Conservation (phyloP, 345 rosid species). For the Boechera retrofracta region DNA sequence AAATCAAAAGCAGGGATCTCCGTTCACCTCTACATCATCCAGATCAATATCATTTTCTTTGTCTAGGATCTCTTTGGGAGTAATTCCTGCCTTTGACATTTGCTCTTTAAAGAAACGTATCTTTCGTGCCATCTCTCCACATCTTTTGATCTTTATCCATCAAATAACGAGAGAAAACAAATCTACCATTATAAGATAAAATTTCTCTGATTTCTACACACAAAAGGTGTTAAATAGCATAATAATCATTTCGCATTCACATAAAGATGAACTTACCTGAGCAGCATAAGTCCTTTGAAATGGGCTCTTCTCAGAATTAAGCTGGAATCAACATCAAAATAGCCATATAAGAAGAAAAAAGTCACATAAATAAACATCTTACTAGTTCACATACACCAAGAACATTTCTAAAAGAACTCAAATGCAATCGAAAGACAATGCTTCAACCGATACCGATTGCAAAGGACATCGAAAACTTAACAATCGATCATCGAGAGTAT, state of each 20-base stretch:
- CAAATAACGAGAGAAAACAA: slow-evolving; percentile 15
- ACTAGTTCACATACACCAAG: neutral
- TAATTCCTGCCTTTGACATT: slow-evolving; percentile 78
- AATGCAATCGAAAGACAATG: neutral
- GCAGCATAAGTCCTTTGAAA: slow-evolving; percentile 96
- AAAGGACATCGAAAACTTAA: slow-evolving; percentile 1
- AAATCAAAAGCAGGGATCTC: neutral
- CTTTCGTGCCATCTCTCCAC: slow-evolving; percentile 95
- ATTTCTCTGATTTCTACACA: neutral
- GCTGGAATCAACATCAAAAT: slow-evolving; percentile 58
- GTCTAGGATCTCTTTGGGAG: slow-evolving; percentile 49
- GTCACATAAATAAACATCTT: neutral
- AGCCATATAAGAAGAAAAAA: slow-evolving; percentile 12
- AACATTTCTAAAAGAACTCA: neutral
- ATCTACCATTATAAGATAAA: neutral
- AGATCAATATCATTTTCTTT: slow-evolving; percentile 72
- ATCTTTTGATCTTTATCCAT: slow-evolving; percentile 74
- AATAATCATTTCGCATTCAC: neutral
- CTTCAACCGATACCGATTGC: slow-evolving; percentile 16
- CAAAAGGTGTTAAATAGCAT: neutral
- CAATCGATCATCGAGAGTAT: slow-evolving; percentile 38
- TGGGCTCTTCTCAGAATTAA: slow-evolving; percentile 88
- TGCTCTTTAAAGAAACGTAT: slow-evolving; percentile 91
- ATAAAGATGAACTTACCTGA: slow-evolving; percentile 57
- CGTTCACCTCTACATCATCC: slow-evolving; percentile 84